A percentile compares a stretch with the other conserved stretches of the same genome.
These are phyloP conservation scores for Chrysanthemum seticuspe DNA, from an alignment of 129 eudicot genomes.

Conservation along the genomic window DNA sequence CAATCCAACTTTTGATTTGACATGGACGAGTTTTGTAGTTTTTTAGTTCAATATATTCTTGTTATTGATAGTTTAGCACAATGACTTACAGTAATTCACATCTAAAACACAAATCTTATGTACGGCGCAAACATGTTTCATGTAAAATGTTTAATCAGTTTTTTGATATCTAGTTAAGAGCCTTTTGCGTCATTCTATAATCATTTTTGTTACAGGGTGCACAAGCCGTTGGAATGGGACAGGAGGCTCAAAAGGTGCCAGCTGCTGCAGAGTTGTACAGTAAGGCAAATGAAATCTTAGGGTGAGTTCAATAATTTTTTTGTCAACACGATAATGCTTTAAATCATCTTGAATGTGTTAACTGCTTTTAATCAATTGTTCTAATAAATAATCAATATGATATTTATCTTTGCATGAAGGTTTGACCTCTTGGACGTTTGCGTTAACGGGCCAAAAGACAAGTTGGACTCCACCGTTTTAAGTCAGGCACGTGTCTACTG, in stretches of 20 bases:
- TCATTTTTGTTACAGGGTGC: constrained; percentile 66
- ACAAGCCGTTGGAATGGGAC: constrained; percentile 96
- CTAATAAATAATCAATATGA: not conserved
- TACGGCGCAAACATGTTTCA: too few species aligned
- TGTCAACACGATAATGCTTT: not conserved
- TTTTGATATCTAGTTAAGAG: too few species aligned
- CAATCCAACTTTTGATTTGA: too few species aligned
- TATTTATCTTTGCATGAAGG: constrained; percentile 41
- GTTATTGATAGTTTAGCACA: too few species aligned
- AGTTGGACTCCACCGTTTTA: constrained; percentile 85
- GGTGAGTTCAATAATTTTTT: constrained; percentile 39
- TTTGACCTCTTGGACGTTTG: constrained; percentile 93
- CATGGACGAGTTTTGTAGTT: too few species aligned
- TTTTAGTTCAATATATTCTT: too few species aligned
- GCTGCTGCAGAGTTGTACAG: constrained; percentile 84
- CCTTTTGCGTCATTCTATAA: constrained; percentile 1
- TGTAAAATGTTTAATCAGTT: too few species aligned
- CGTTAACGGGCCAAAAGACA: constrained; percentile 88
- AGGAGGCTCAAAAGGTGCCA: constrained; percentile 86
- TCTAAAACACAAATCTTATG: too few species aligned
- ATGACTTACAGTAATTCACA: too few species aligned
- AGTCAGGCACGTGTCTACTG: constrained; percentile 63
- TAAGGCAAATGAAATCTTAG: constrained; percentile 82
- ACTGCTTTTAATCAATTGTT: not conserved
- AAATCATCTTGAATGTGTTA: constrained; percentile 11